These are phyloP conservation scores for Ophiorrhiza pumila DNA, from an alignment of 257 asterid genomes.

Conservation along the genomic window DNA sequence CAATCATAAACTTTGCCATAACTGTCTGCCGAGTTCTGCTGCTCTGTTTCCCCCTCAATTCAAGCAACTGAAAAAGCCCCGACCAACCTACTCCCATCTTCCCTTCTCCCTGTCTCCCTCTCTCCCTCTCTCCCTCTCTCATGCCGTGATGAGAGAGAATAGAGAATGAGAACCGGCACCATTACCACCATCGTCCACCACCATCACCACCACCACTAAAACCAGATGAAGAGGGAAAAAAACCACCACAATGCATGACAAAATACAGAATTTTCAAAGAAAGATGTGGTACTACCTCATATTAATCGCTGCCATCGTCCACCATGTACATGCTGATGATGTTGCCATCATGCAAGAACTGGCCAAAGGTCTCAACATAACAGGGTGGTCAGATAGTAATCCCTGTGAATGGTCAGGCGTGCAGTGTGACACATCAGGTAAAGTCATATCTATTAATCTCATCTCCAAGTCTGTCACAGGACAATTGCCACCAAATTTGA, in stretches of 20 bases:
- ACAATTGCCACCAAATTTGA: slow-evolving; percentile 42
- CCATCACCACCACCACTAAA: neutral
- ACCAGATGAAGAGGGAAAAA: neutral
- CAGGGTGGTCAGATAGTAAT: slow-evolving; percentile 52
- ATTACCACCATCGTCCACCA: neutral
- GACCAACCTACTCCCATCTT: neutral
- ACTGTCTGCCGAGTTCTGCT: slow-evolving; percentile 14
- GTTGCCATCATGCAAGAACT: slow-evolving; percentile 54
- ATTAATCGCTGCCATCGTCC: slow-evolving; percentile 25
- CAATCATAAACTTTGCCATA: neutral
- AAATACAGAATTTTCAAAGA: slow-evolving; percentile 22
- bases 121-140: slow-evolving; percentile 13
- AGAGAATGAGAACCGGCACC: slow-evolving; percentile 21
- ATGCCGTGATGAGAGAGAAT: slow-evolving; percentile 22
- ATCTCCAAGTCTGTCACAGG: slow-evolving; percentile 47
- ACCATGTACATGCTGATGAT: slow-evolving; percentile 44
- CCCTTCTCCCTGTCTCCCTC: neutral
- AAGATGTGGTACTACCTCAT: slow-evolving; percentile 12
- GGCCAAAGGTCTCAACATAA: slow-evolving; percentile 44
- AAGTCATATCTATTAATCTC: slow-evolving; percentile 50
- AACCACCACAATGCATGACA: slow-evolving; percentile 33
- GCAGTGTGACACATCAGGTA: slow-evolving; percentile 44
- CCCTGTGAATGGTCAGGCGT: slow-evolving; percentile 76
- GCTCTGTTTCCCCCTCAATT: slow-evolving; percentile 20
- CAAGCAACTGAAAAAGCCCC: slow-evolving; percentile 14